Conservation (phyloP, 1,139 yeast species). For the Spencermartinsiella ligniputridi region DNA sequence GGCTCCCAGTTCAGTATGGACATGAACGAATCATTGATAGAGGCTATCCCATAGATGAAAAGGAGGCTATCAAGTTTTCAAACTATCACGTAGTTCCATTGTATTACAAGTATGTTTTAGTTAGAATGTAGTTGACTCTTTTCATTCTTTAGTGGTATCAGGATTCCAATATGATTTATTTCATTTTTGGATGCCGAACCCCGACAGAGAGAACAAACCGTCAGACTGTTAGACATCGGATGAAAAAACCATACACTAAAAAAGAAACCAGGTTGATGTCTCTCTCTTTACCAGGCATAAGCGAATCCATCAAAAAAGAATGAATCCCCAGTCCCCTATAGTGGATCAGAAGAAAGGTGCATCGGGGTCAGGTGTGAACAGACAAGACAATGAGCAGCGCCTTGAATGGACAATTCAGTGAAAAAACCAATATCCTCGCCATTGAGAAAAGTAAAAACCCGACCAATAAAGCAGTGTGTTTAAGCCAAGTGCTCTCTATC, state of each 20-base stretch:
- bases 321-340: background rate
- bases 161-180: background rate
- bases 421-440: too few species aligned
- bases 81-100: too few species aligned
- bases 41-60: background rate
- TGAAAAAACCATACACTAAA: background rate
- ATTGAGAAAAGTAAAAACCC: background rate
- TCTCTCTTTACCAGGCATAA: background rate
- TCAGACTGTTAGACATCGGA: background rate
- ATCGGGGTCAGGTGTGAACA: background rate
- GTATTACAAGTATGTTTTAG: too few species aligned
- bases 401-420: too few species aligned
- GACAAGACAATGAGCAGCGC: too few species aligned
- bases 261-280: background rate
- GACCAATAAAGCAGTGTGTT: conserved; percentile 1
- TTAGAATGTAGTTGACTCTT: too few species aligned
- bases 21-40: conserved; percentile 11
- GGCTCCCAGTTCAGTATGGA: conserved; percentile 4
- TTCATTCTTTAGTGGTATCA: conserved; percentile 1
- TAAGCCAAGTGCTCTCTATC: background rate
- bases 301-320: background rate
- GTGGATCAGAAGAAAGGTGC: background rate
- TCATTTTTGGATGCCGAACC: background rate
- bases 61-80: background rate
- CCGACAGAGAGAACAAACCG: background rate